Evolutionary conservation across 805 yeast genomes (phyloP).

Genomic region (Pichia cephalocereana): DNA sequence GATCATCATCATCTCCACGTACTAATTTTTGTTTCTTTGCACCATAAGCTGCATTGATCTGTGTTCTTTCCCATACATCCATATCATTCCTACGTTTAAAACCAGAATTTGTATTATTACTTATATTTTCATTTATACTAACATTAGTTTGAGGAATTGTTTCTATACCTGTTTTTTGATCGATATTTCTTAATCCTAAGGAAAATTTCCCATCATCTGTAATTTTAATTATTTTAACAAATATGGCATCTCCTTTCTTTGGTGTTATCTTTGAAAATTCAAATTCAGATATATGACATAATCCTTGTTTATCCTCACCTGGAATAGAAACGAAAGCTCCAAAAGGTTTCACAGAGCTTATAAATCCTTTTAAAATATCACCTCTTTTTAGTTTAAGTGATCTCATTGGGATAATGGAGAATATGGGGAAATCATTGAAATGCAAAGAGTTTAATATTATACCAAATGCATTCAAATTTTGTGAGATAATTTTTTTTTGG

Average conservation of each 20-base stretch:
- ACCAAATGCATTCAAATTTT: no score
- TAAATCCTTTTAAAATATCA: constrained; percentile 49
- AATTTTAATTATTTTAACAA: constrained; percentile 45
- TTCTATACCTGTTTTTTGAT: constrained; percentile 53
- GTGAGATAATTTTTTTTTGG: no score
- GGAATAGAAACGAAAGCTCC: constrained; percentile 71
- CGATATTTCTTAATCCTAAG: constrained; percentile 60
- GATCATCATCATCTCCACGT: constrained; percentile 20
- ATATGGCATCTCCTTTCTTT: constrained; percentile 48
- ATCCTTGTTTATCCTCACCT: constrained; percentile 36
- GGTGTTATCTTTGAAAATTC: constrained; percentile 29
- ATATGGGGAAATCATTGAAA: neutral
- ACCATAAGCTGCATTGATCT: constrained; percentile 39
- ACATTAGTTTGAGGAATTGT: no score
- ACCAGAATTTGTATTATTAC: neutral
- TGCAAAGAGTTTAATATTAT: no score
- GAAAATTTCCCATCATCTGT: constrained; percentile 38
- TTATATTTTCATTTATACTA: neutral
- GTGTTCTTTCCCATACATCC: constrained; percentile 85
- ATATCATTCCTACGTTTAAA: constrained; percentile 9
- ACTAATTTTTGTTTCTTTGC: constrained; percentile 13
- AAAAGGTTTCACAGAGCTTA: constrained; percentile 50
- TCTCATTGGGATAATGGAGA: neutral
- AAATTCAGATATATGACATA: constrained; percentile 73
- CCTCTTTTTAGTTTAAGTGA: constrained; percentile 18